Base-by-base conservation (phyloP, 495 filamentous ascomycete genomes). In the Trichocladium uniseriatum region DNA sequence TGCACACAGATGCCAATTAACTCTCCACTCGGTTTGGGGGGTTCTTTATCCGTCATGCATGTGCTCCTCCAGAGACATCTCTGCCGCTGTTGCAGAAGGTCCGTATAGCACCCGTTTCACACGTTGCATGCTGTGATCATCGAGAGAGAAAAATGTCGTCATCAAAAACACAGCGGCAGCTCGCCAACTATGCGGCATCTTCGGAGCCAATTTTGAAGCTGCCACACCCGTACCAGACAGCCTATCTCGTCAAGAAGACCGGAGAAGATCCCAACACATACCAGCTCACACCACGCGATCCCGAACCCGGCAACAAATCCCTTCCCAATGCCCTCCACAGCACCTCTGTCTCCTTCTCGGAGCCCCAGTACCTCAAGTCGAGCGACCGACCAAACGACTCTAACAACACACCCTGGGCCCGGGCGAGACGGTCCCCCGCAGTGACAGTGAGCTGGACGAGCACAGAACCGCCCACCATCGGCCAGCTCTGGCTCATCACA, bases 401-500 rank as follows among this genome's bases (percentile, higher is more conserved):
- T 36, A 71, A 69, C 55, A 74, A 74, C 52, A 72, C 69, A 9
- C 60, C 64, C 34, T 74, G 71, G 71, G 71, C 68, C 18, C 59
- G 71, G 19, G 69, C 71, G 13, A 53, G 69, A 20, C 69, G 71
- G 45, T 69, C 65, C 0, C 69, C 71, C 7, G 58, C 63, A 34
- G 65, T 69, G 21, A 54, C 56, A 6, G 56, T 66, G 37, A 43
- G 52, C 43, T 72, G 69, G 69, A 65, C 63, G n/a, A 56, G 31
- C 32, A 39, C 45, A 2, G 32, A 47, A 19, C 44, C 71, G 1
- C 77, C 79, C 10, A 74, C 77, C 0, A 55, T 78, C 19, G 79
- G 66, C 6, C 79, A 83, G 53, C 69, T 81, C 34, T 84, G 81
- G 81, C 74, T 81, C 14, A 57, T 78, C 32, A 55, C 79, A 21